Evolutionary conservation across 352 stramenopile species (phyloP).

Genomic region (Phytopythium litorale): DNA sequence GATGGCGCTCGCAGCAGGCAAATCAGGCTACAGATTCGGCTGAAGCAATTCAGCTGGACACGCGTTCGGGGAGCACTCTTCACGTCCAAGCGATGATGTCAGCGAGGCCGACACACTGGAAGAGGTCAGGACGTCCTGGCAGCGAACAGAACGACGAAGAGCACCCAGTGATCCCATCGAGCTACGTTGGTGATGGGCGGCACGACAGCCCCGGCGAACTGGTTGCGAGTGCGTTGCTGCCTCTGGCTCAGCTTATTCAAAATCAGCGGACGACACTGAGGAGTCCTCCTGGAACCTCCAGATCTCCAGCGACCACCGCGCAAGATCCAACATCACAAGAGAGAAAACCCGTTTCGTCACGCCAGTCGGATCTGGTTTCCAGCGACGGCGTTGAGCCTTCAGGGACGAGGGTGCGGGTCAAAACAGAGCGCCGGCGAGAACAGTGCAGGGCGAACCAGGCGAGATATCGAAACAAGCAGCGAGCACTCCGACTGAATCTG

Average conservation of each 20-base stretch:
- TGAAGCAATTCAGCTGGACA: not conserved
- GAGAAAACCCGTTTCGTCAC: not conserved
- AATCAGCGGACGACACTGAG: not conserved
- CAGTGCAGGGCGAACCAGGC: constrained; percentile 49
- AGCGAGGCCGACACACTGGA: not conserved
- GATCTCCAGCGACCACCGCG: not conserved
- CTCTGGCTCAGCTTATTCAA: not conserved
- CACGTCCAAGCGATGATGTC: not conserved
- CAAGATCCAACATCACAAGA: not conserved
- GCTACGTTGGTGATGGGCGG: not conserved
- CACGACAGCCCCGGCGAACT: not conserved
- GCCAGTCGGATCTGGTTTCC: not conserved
- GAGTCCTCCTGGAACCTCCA: too few relatives aligned
- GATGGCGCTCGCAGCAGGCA: too few relatives aligned
- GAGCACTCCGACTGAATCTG: constrained; percentile 9
- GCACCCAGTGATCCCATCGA: not conserved
- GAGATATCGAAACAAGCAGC: constrained; percentile 40
- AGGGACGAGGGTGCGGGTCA: constrained; percentile 19
- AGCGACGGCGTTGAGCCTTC: not conserved
- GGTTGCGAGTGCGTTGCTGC: not conserved
- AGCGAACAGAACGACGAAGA: not conserved
- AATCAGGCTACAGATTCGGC: too few relatives aligned
- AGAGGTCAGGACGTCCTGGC: not conserved
- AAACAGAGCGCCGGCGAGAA: constrained; percentile 34
- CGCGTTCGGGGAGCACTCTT: not conserved